Base-by-base conservation (phyloP, 768 basidiomycete genomes). In the Agaricus sinodeliciosus region DNA sequence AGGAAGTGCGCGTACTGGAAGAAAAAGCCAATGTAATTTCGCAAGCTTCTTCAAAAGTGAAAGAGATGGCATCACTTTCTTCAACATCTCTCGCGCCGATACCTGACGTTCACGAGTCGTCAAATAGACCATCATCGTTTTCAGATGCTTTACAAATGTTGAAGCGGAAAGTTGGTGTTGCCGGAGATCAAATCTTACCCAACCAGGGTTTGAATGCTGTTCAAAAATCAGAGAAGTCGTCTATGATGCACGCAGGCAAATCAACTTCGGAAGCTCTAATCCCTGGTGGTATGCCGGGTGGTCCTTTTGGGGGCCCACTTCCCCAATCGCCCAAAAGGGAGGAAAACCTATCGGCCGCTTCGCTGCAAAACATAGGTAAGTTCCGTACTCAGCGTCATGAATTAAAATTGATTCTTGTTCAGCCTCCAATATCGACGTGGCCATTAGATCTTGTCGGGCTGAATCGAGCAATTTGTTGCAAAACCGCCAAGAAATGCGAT, bases 361-460 rank as follows among this genome's bases (percentile, higher is more conserved):
- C 73, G 3, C 55, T 69, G 54, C 73, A 71, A 52, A 68, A 72
- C 48, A 78, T 79, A 40, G 65, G 77, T 77, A 51, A 44, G 70
- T 9, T 11, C 6, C 19, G 36, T 36, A 35, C 36, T 31, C 13
- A 39, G 7, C 31, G 9, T 25, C 16, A 27, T 13, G 22, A 43
- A 27, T 42, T 42, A 16, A 58, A 15, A 35, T 45, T 57, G 55
- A 51, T 53, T 35, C 60, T 55, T 46, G 19, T 60, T 59, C 13
- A 76, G 83, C 77, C 15, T 73, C 76, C 5, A 89, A 87, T 53
- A 85, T 87, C 43, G 76, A 84, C 27, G 77, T 82, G 72, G 87
- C 87, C 9, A 76, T 89, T 57, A 78, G 72, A 49, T 87, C 85
- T 1, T 93, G 90, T 60, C 76, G 78, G 44, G 77, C 80, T 4